Evolutionary conservation across 306 rosid genomes (phyloP), one percentile per base, ranked within the genome.

Genomic region (Lotus japonicus): DNA sequence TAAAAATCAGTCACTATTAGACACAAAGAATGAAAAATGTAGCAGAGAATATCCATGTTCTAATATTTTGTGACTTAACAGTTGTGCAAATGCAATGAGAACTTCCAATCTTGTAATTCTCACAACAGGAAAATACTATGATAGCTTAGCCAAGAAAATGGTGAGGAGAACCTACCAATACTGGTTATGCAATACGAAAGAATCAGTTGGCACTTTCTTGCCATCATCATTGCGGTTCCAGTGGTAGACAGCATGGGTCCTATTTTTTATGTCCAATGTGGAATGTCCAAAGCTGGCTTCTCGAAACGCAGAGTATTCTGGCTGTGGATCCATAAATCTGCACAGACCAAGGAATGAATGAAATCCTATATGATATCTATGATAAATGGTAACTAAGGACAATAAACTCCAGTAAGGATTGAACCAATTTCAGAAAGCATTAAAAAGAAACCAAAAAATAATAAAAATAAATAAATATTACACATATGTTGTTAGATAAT

Each of bases 211-310:
- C 6, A 77, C 74, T 82, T 82, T 95, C 86, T 88, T 95, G 81
- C 99, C 97, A 0, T 87, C 96, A 15, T 90, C 99, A 45, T 95
- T 95, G 70, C 99, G 99, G 77, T 90, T 95, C 99, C 99, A 95
- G 61, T 90, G 97, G 80, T 95, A 95, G 44, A 90, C 9, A 51
- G 99, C 99, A 81, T 88, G 95, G 3, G 97, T 95, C 78, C 89
- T 80, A 61, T 90, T 95, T 66, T 69, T 81, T 43, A 90, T 81
- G 78, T 95, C 97, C 82, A 95, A 45, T 7, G 95, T 95, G 3
- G 96, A 90, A 80, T 95, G 99, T 28, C 99, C 99, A 73, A 84
- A 95, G 83, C 96, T 91, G 7, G 97, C 95, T 85, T 95, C 99
- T 46, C 96, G 81, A 76, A 88, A 95, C 0, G 99, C 97, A 49